Evolutionary conservation across 257 asterid genomes (phyloP).

Genomic region (Jaltomata sinuosa): DNA sequence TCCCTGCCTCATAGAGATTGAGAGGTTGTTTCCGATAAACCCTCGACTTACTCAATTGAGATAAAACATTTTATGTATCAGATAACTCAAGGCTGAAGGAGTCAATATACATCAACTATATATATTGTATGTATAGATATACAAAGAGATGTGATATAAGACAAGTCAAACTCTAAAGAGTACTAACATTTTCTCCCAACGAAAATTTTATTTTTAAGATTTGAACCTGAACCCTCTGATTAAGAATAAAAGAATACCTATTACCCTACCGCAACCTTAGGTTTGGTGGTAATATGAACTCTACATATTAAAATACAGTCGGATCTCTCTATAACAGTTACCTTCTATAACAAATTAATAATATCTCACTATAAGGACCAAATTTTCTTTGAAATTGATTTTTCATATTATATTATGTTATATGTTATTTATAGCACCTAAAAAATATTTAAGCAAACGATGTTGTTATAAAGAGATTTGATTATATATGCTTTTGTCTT

Average conservation of each 20-base stretch:
- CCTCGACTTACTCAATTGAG: too few species aligned
- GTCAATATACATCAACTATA: too few species aligned
- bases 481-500: too few species aligned
- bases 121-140: too few species aligned
- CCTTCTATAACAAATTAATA: neutral
- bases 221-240: neutral
- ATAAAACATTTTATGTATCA: too few species aligned
- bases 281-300: neutral
- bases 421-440: neutral
- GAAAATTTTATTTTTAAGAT: fast-evolving
- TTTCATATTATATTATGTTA: neutral
- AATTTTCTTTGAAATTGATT: neutral
- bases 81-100: too few species aligned
- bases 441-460: neutral
- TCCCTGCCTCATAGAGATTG: too few species aligned
- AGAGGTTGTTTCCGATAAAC: too few species aligned
- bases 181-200: neutral
- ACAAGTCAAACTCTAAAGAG: too few species aligned
- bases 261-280: neutral
- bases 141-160: too few species aligned
- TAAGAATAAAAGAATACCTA: neutral
- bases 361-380: neutral
- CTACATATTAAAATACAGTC: neutral
- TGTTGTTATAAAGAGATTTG: neutral
- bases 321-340: neutral